Percentiles rank a stretch among this genome's conserved stretches.
phyloP scores from a whole-genome alignment of 1,284 basidiomycete species.

The Taiwanofungus camphoratus region DNA sequence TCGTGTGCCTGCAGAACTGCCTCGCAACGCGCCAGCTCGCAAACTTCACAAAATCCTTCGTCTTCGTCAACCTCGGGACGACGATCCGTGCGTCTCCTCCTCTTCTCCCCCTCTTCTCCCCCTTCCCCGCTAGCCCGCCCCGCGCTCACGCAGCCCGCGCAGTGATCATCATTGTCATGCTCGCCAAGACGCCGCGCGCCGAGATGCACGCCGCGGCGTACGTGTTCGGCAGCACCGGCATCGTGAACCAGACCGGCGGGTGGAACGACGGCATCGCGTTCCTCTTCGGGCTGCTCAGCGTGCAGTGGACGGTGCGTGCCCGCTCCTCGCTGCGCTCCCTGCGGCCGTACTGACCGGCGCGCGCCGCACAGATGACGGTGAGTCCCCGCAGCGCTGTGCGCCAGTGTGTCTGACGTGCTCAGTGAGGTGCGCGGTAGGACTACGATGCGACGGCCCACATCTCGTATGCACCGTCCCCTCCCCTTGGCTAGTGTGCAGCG shows the following conservation, averaged over 20 bases:
- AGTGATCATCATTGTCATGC: slow-evolving; percentile 83
- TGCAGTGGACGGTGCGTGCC: slow-evolving; percentile 80
- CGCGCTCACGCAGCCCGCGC: not conserved
- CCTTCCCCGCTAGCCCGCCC: not conserved
- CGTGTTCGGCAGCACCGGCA: slow-evolving; percentile 69
- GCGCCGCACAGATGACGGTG: slow-evolving; percentile 56
- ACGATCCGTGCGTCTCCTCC: slow-evolving; percentile 43
- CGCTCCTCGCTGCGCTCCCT: not conserved
- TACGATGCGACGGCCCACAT: slow-evolving; percentile 86
- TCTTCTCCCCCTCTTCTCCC: not conserved
- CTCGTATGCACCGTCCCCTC: slow-evolving; percentile 50
- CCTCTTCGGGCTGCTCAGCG: slow-evolving; percentile 82
- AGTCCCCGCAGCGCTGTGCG: slow-evolving; percentile 15
- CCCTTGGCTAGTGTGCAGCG: not conserved
- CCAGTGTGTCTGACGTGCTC: slow-evolving; percentile 6
- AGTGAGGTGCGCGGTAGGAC: slow-evolving; percentile 31
- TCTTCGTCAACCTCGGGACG: slow-evolving; percentile 85
- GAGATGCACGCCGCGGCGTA: slow-evolving; percentile 81
- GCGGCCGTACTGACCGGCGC: not conserved
- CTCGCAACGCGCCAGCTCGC: slow-evolving; percentile 80
- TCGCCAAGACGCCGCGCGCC: slow-evolving; percentile 69
- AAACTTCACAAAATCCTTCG: slow-evolving; percentile 71
- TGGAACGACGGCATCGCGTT: slow-evolving; percentile 81
- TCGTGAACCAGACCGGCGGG: slow-evolving; percentile 75
- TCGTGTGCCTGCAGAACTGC: slow-evolving; percentile 55